Evolutionary conservation across 345 rosid genomes (phyloP).

Genomic region (Kandelia obovata): DNA sequence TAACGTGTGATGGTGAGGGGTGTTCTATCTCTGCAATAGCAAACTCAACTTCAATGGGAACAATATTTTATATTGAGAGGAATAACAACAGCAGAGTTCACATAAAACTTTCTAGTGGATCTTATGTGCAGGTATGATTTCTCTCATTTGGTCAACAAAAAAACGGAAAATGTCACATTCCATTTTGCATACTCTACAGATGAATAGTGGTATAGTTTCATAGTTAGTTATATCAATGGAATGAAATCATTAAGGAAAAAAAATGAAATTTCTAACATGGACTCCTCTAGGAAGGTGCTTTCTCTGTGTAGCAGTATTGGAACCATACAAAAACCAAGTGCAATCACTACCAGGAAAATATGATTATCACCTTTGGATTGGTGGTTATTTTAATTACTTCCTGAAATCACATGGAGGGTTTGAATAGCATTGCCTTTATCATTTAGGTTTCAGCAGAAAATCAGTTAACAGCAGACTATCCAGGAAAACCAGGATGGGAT

Average conservation of each 20-base stretch:
- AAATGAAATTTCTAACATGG: too few relatives aligned
- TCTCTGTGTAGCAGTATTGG: background rate
- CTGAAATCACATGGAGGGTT: slow-evolving; percentile 3
- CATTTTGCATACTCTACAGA: background rate
- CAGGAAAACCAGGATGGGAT: slow-evolving; percentile 64
- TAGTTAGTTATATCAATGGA: background rate
- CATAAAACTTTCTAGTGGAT: slow-evolving; percentile 46
- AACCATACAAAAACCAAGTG: background rate
- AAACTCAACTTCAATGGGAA: slow-evolving; percentile 38
- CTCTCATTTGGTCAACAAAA: background rate
- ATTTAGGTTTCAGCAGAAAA: slow-evolving; percentile 48
- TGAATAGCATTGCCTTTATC: slow-evolving; percentile 16
- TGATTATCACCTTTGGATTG: background rate
- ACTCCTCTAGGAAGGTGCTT: too few relatives aligned
- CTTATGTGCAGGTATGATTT: slow-evolving; percentile 54
- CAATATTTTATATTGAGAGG: slow-evolving; percentile 54
- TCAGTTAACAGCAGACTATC: slow-evolving; percentile 62
- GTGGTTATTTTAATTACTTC: slow-evolving; percentile 8
- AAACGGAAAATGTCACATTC: background rate
- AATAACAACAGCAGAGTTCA: slow-evolving; percentile 43
- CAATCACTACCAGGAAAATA: background rate
- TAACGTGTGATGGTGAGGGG: slow-evolving; percentile 55
- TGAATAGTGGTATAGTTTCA: slow-evolving; percentile 2
- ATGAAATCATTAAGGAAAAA: too few relatives aligned
- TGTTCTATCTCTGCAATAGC: slow-evolving; percentile 52